These are phyloP conservation scores for Plasmodium reichenowi DNA, from an alignment of 169 alveolate genomes.

Conservation along the genomic window DNA sequence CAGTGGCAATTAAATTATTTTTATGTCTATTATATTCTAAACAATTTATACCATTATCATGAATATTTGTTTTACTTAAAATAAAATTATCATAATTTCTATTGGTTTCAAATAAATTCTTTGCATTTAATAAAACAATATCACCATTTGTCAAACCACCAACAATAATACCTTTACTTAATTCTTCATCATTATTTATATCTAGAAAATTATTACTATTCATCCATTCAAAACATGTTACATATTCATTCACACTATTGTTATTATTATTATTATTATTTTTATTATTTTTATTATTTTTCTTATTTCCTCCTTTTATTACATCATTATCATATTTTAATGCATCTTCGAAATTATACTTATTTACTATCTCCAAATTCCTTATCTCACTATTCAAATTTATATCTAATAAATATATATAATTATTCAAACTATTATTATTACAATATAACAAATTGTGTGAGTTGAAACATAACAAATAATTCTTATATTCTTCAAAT, in stretches of 20 bases:
- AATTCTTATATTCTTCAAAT: conserved; percentile 65
- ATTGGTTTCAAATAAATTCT: conserved; percentile 26
- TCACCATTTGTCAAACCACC: conserved; percentile 76
- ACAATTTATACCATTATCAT: conserved; percentile 76
- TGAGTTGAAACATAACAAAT: conserved; percentile 55
- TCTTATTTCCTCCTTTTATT: no score
- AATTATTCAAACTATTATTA: conserved; percentile 35
- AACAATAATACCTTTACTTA: conserved; percentile 60
- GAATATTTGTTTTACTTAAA: conserved; percentile 68
- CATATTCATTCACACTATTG: conserved; percentile 36
- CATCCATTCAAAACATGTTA: conserved; percentile 74
- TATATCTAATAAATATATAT: conserved; percentile 63
- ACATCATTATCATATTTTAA: conserved; percentile 12
- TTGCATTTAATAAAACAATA: conserved; percentile 43
- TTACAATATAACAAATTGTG: conserved; percentile 65
- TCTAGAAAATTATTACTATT: conserved; percentile 50
- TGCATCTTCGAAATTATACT: conserved; percentile 69
- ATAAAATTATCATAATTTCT: conserved; percentile 38
- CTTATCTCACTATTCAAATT: conserved; percentile 48
- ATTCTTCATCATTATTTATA: conserved; percentile 20
- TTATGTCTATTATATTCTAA: conserved; percentile 79
- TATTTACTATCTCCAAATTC: conserved; percentile 56
- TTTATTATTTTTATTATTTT: neutral
- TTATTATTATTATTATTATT: conserved; percentile 6
- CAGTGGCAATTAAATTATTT: conserved; percentile 79